Base-by-base conservation (phyloP, 768 basidiomycete species). In the Podaxis sp. region DNA sequence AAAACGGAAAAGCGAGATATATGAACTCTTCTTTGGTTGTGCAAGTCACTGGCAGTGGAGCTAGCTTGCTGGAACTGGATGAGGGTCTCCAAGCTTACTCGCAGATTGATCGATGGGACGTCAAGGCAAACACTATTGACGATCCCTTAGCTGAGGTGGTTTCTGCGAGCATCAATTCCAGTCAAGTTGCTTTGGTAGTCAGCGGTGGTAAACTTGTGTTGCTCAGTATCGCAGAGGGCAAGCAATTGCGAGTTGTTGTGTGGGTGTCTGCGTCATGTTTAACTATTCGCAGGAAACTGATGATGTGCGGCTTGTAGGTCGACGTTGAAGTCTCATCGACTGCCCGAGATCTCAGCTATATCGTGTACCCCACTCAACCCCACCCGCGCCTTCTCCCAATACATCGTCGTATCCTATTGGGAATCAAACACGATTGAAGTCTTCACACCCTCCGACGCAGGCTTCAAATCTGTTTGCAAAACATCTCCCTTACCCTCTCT, bases 361-460 rank as follows among this genome's bases (percentile, higher is more conserved):
- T 87, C 88, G 0, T 85, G 91, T 66, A 70, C 78, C 2, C 86
- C 88, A 0, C 68, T 85, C 17, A 82, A 89, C 65, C 68, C 76
- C 0, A 65, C 71, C 9, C 80, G 80, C 65, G 69, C 73, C 36
- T 86, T 78, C 58, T 72, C 90, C 0, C 72, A 66, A 17, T 66
- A 81, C 57, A 73, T 90, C 27, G 84, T 82, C 0, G 85, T 90
- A n/a, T 85, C 87, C 0, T 91, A 91, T 66, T 96, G 94, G 93
- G 82, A 81, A 22, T 82, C 83, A 2, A 89, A 88, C 66, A 67
- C 72, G 7, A 79, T 94, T 43, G 80, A 86, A 66, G 73, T 94
- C 37, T 76, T 91, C 57, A 68, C 71, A 3, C 70, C 78, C 7
- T 13, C 65, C 22, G 61, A 66, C 2, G 53, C 66, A 27, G 65